phyloP scores from a whole-genome alignment of 1,139 yeast genomes.

The Yamadazyma kanchanaburiensis region DNA sequence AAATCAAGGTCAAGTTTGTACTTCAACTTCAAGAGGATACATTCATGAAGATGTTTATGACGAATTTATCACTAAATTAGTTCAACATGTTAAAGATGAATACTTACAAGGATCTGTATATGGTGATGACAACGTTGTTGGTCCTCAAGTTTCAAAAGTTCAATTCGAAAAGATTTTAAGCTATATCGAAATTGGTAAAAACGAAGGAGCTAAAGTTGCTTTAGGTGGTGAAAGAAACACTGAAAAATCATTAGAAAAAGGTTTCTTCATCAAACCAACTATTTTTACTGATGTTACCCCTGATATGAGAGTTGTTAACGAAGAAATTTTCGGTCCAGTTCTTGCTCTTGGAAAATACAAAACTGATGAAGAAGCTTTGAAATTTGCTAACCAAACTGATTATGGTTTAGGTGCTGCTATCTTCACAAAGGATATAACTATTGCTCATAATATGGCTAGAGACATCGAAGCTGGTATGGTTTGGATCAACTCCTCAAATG shows the following conservation, averaged over 20 bases:
- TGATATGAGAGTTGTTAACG: conserved; percentile 50
- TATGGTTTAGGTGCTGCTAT: conserved; percentile 74
- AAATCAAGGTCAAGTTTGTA: conserved; percentile 59
- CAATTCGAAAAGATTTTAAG: conserved; percentile 61
- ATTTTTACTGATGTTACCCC: conserved; percentile 52
- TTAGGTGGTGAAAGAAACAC: conserved; percentile 45
- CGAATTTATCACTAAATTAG: conserved; percentile 45
- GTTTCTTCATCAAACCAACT: conserved; percentile 53
- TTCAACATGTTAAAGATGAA: conserved; percentile 30
- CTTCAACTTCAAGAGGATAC: conserved; percentile 45
- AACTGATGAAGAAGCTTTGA: conserved; percentile 51
- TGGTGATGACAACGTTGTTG: conserved; percentile 57
- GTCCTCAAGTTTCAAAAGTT: conserved; percentile 71
- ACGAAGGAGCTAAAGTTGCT: conserved; percentile 54
- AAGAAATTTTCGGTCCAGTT: conserved; percentile 63
- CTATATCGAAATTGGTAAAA: conserved; percentile 50
- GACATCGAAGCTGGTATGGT: conserved; percentile 54
- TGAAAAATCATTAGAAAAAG: conserved; percentile 36
- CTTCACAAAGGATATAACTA: conserved; percentile 56
- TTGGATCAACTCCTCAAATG: conserved; percentile 69
- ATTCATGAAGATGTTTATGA: conserved; percentile 43
- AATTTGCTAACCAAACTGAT: conserved; percentile 47
- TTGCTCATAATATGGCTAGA: conserved; percentile 44
- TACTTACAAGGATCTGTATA: conserved; percentile 61
- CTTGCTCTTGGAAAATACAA: conserved; percentile 50